Percentiles rank a stretch among this genome's conserved stretches.
phyloP scores from a whole-genome alignment of 2,329 filamentous ascomycete genomes.

The Diplodia mutila region DNA sequence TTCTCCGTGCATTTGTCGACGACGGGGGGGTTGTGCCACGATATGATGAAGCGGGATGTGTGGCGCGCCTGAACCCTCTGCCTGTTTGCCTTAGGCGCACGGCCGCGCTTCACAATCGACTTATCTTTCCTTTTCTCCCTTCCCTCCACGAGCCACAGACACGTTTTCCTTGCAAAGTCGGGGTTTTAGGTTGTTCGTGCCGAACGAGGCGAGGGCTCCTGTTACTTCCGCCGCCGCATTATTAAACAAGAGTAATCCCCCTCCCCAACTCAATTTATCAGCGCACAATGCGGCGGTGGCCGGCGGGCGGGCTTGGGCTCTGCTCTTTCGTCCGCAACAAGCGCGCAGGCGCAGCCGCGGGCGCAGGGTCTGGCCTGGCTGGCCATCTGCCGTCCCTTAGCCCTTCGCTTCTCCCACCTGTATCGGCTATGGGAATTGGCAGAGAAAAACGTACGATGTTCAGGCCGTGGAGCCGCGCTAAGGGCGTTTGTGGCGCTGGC shows the following conservation, averaged over 20 bases:
- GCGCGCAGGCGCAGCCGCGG: background rate
- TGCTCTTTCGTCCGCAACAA: background rate
- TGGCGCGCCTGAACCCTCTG: background rate
- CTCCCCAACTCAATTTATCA: background rate
- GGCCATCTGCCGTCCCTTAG: background rate
- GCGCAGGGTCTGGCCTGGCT: too few relatives aligned
- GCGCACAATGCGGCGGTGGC: background rate
- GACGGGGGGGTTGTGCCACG: background rate
- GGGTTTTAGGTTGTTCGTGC: background rate
- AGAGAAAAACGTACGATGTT: slow-evolving; percentile 17
- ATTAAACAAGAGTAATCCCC: background rate
- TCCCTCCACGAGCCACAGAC: background rate
- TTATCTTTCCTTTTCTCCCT: background rate
- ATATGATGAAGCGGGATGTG: background rate
- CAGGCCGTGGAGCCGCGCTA: background rate
- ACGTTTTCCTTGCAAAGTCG: background rate
- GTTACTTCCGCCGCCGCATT: background rate
- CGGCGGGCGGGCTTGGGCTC: too few relatives aligned
- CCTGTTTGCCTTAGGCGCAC: background rate
- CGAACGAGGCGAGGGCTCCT: background rate
- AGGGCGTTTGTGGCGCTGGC: slow-evolving; percentile 3
- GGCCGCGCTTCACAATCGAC: background rate
- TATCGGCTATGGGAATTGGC: background rate
- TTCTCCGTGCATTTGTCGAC: background rate
- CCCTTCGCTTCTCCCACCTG: background rate